A percentile compares a stretch with the other conserved stretches of the same genome.
These are phyloP conservation scores for Pythium guiyangense DNA, from an alignment of 352 stramenopile genomes.

Conservation along the genomic window DNA sequence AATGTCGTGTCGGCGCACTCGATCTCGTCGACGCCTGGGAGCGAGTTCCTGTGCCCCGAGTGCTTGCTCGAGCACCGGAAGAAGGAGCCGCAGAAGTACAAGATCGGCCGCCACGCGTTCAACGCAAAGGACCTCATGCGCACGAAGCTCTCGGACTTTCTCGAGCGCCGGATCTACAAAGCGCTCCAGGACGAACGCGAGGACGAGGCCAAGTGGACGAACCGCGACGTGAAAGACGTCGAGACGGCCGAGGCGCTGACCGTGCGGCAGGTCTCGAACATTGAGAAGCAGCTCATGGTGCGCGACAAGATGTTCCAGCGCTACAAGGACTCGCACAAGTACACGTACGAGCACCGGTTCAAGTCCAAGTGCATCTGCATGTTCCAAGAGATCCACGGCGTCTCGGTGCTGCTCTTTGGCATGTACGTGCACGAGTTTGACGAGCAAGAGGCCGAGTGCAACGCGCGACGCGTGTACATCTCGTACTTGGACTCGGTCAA, in stretches of 20 bases:
- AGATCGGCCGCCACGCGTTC: conserved; percentile 85
- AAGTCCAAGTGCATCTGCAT: conserved; percentile 99
- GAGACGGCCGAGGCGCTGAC: conserved; percentile 90
- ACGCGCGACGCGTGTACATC: conserved; percentile 95
- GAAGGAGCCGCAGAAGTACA: conserved; percentile 79
- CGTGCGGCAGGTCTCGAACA: conserved; percentile 94
- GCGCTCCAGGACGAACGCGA: conserved; percentile 87
- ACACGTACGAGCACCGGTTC: conserved; percentile 87
- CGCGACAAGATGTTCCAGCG: conserved; percentile 93
- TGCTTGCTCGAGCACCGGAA: conserved; percentile 90
- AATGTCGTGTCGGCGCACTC: conserved; percentile 33
- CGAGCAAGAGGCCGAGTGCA: conserved; percentile 94
- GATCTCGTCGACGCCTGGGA: conserved; percentile 72
- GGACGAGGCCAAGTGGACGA: conserved; percentile 83
- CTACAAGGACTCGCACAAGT: conserved; percentile 91
- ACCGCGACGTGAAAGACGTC: conserved; percentile 82
- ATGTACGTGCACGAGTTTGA: conserved; percentile 99
- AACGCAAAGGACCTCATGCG: conserved; percentile 94
- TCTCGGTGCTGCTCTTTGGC: conserved; percentile 99
- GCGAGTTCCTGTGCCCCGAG: conserved; percentile 91
- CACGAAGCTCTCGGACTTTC: conserved; percentile 93
- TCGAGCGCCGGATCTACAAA: conserved; percentile 91
- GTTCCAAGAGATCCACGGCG: conserved; percentile 99
- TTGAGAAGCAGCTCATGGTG: conserved; percentile 95
- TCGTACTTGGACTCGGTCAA: conserved; percentile 99